phyloP scores from a whole-genome alignment of 2,329 filamentous ascomycete species.

The Microsporum canis region DNA sequence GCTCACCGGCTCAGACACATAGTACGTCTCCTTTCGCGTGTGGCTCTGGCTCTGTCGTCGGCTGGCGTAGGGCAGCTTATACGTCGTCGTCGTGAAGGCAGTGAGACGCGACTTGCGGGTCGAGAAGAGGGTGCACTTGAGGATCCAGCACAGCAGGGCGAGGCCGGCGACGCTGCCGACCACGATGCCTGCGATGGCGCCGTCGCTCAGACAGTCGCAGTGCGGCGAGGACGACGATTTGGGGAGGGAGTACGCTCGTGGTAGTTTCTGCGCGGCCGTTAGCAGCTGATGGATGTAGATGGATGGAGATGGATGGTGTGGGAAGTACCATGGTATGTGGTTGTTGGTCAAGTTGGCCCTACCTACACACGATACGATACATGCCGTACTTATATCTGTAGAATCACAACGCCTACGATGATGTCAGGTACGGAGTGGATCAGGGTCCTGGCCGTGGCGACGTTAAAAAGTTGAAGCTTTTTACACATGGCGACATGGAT shows the following conservation, averaged over 20 bases:
- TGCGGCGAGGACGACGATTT: neutral
- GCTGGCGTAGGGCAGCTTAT: slow-evolving; percentile 15
- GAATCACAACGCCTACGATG: too few relatives aligned
- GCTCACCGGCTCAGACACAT: neutral
- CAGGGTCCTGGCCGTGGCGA: too few relatives aligned
- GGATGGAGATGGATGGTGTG: neutral
- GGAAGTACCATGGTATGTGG: neutral
- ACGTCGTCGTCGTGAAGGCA: slow-evolving; percentile 10
- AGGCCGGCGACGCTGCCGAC: slow-evolving; percentile 30
- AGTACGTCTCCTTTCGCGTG: neutral
- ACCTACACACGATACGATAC: too few relatives aligned
- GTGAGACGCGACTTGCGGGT: slow-evolving; percentile 18
- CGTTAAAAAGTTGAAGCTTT: too few relatives aligned
- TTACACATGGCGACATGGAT: too few relatives aligned
- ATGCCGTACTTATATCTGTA: too few relatives aligned
- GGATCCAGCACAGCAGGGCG: slow-evolving; percentile 29
- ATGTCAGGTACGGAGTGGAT: too few relatives aligned
- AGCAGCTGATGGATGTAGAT: neutral
- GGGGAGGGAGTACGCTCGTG: neutral
- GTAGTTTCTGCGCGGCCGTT: slow-evolving; percentile 11
- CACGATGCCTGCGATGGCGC: slow-evolving; percentile 31
- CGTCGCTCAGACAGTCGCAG: slow-evolving; percentile 25
- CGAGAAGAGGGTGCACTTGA: slow-evolving; percentile 19
- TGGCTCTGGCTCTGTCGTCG: slow-evolving; percentile 12
- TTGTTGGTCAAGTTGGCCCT: too few relatives aligned